Conservation (phyloP, 1,139 yeast genomes). For the Taphrina flavorubra region DNA sequence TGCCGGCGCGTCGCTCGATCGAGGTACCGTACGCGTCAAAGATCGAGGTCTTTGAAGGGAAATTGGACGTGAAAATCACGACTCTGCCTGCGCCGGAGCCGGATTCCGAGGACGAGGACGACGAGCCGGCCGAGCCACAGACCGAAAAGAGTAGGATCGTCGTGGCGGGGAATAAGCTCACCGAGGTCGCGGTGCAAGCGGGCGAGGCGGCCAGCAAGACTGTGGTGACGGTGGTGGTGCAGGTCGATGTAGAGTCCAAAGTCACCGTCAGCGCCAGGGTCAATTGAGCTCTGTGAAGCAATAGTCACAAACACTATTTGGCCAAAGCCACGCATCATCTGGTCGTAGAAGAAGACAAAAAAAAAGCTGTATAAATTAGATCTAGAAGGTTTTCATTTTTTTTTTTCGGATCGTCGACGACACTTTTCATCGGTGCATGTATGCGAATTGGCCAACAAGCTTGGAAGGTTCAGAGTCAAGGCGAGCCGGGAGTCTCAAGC, state of each 20-base stretch:
- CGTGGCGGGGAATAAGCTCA: slow-evolving; percentile 67
- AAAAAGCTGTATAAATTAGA: background rate
- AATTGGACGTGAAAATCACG: slow-evolving; percentile 75
- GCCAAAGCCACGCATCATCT: background rate
- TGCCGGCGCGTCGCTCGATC: slow-evolving; percentile 83
- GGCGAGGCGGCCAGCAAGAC: slow-evolving; percentile 61
- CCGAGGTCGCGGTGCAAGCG: slow-evolving; percentile 76
- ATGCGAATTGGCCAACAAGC: too few species aligned
- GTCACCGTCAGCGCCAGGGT: slow-evolving; percentile 82
- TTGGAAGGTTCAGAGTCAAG: too few species aligned
- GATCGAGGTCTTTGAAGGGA: slow-evolving; percentile 83
- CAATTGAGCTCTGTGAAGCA: background rate
- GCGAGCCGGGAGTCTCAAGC: too few species aligned
- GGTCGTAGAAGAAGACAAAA: too few species aligned
- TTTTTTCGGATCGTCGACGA: too few species aligned
- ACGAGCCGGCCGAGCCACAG: slow-evolving; percentile 77
- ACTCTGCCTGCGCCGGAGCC: slow-evolving; percentile 44
- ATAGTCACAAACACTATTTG: too few species aligned
- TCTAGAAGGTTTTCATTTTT: too few species aligned
- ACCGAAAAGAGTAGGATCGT: slow-evolving; percentile 72
- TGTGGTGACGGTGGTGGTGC: slow-evolving; percentile 74
- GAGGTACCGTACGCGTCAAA: slow-evolving; percentile 63
- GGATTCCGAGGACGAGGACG: slow-evolving; percentile 50
- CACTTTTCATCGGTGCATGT: too few species aligned
- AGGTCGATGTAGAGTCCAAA: slow-evolving; percentile 82